Evolutionary conservation across 2,329 filamentous ascomycete species (phyloP).

Genomic region (Microcera coccophila): DNA sequence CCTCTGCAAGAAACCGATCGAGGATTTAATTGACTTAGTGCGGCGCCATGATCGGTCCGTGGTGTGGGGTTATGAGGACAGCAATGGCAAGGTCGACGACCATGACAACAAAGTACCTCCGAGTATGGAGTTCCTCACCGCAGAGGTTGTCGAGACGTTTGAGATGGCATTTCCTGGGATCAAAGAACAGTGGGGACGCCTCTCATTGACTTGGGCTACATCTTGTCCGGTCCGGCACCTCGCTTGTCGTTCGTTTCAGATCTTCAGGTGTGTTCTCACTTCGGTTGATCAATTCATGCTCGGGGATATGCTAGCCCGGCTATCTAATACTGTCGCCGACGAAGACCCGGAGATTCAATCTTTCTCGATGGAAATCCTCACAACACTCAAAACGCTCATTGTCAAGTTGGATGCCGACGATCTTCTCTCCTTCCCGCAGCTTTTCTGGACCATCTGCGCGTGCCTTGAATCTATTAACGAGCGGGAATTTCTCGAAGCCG

Average conservation of each 20-base stretch:
- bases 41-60: conserved; percentile 79
- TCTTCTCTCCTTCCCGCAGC: conserved; percentile 82
- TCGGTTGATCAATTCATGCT: conserved; percentile 91
- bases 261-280: conserved; percentile 90
- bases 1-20: conserved; percentile 68
- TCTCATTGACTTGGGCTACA: conserved; percentile 92
- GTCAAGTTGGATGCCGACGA: conserved; percentile 75
- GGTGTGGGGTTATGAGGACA: conserved; percentile 92
- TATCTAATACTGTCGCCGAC: conserved; percentile 96
- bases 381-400: conserved; percentile 88
- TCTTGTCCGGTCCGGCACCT: conserved; percentile 93
- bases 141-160: conserved; percentile 80
- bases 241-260: conserved; percentile 94
- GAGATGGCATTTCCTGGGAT: conserved; percentile 79
- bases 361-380: conserved; percentile 96
- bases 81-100: conserved; percentile 71
- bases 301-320: conserved; percentile 88
- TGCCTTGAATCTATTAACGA: conserved; percentile 97
- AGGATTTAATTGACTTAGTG: conserved; percentile 83
- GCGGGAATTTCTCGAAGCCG: conserved; percentile 83
- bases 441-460: conserved; percentile 97
- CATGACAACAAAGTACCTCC: conserved; percentile 76
- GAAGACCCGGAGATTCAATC: conserved; percentile 92
- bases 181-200: conserved; percentile 84
- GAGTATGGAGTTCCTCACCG: conserved; percentile 81